These are phyloP conservation scores for Rhizoclosmatium globosum DNA, from an alignment of 192 early-diverging fungal species.

Conservation along the genomic window DNA sequence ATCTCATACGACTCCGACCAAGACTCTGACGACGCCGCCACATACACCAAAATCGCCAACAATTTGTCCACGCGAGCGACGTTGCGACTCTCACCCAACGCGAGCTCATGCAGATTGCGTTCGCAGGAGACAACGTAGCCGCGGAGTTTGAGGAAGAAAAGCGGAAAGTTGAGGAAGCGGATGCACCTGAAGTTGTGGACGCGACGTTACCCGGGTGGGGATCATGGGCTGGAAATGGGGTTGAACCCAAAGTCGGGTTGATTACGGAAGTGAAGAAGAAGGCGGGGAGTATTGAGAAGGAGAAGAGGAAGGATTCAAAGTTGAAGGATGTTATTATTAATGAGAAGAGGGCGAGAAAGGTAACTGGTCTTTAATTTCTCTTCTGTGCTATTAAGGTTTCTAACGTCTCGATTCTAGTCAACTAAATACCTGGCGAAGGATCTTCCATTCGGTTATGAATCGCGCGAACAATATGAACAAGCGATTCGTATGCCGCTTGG, in stretches of 20 bases:
- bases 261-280: constrained; percentile 58
- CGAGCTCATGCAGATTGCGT: constrained; percentile 91
- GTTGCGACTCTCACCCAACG: constrained; percentile 71
- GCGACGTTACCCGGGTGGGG: constrained; percentile 97
- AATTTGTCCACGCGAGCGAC: constrained; percentile 63
- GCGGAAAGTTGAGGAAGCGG: constrained; percentile 68
- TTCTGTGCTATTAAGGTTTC: too few species aligned
- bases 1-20: constrained; percentile 46
- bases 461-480: constrained; percentile 87
- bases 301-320: constrained; percentile 68
- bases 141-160: constrained; percentile 93
- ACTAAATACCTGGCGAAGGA: constrained; percentile 74
- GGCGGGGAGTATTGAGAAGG: constrained; percentile 46
- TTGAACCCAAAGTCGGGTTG: constrained; percentile 70
- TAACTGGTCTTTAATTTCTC: constrained; percentile 45
- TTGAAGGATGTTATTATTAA: constrained; percentile 92
- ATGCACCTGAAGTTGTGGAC: constrained; percentile 81
- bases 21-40: constrained; percentile 46
- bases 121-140: constrained; percentile 92
- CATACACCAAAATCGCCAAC: not conserved
- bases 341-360: constrained; percentile 85
- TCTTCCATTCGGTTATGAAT: constrained; percentile 88
- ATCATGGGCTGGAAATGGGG: constrained; percentile 76
- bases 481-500: constrained; percentile 87
- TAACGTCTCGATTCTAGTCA: constrained; percentile 46